These are phyloP conservation scores for Plantago rigida DNA, from an alignment of 305 asterid species.

Conservation along the genomic window DNA sequence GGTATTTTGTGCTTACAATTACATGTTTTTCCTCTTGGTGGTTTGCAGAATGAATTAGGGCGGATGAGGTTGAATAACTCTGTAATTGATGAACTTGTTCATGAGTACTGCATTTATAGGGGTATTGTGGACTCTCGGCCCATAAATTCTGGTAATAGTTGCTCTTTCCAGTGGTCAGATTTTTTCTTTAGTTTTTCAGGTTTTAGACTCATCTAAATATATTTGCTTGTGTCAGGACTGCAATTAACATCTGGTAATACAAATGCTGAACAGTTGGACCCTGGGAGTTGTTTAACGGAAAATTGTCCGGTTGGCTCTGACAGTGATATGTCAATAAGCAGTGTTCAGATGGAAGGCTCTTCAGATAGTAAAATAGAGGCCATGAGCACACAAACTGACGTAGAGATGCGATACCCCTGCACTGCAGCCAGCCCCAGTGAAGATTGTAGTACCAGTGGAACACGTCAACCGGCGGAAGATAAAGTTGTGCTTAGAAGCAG, in stretches of 20 bases:
- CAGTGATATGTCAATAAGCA: conserved; percentile 44
- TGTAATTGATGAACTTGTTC: conserved; percentile 81
- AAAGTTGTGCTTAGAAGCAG: conserved; percentile 49
- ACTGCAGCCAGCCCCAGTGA: conserved; percentile 42
- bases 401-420: conserved; percentile 54
- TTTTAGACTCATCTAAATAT: conserved; percentile 6
- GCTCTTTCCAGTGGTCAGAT: conserved; percentile 9
- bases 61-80: conserved; percentile 66
- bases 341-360: conserved; percentile 38
- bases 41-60: conserved; percentile 80
- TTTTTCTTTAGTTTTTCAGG: background rate
- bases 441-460: conserved; percentile 76
- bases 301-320: conserved; percentile 44
- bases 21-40: conserved; percentile 19
- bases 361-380: conserved; percentile 36
- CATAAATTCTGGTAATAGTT: conserved; percentile 34
- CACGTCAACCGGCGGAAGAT: conserved; percentile 36
- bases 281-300: conserved; percentile 43
- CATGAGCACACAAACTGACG: conserved; percentile 37
- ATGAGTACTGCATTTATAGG: conserved; percentile 81
- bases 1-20: conserved; percentile 17
- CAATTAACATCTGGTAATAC: conserved; percentile 29
- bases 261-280: conserved; percentile 37
- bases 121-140: conserved; percentile 61
- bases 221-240: conserved; percentile 32